Evolutionary conservation across 2,329 filamentous ascomycete species (phyloP).

Genomic region (Nigrospora sphaerica): DNA sequence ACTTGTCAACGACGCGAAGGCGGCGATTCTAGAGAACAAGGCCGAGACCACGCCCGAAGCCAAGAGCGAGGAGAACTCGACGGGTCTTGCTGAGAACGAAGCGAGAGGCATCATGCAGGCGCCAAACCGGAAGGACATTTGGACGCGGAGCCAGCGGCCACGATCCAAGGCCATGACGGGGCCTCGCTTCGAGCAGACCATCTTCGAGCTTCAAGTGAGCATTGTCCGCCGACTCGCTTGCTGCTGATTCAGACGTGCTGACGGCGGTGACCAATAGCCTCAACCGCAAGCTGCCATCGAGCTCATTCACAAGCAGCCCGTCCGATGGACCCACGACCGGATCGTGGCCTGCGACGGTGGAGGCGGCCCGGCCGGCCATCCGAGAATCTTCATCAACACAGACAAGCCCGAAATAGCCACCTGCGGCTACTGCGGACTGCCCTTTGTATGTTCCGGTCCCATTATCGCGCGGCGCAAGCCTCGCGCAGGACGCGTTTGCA

Average conservation of each 20-base stretch:
- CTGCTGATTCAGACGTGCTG: conserved; percentile 12
- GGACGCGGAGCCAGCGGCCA: conserved; percentile 81
- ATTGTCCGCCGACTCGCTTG: not conserved
- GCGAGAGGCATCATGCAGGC: conserved; percentile 60
- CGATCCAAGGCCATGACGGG: conserved; percentile 82
- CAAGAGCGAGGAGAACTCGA: conserved; percentile 31
- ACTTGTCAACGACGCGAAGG: conserved; percentile 29
- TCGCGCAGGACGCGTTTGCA: too few relatives aligned
- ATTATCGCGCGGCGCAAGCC: not conserved
- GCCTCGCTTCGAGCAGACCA: conserved; percentile 94
- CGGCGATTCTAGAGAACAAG: conserved; percentile 30
- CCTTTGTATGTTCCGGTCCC: conserved; percentile 63
- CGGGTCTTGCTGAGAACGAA: conserved; percentile 29
- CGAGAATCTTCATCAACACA: conserved; percentile 92
- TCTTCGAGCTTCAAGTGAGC: conserved; percentile 82
- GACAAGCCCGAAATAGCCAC: conserved; percentile 90
- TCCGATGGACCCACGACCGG: conserved; percentile 80
- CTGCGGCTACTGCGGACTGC: conserved; percentile 90
- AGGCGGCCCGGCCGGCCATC: conserved; percentile 83
- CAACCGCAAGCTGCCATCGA: conserved; percentile 86
- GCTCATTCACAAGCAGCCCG: conserved; percentile 91
- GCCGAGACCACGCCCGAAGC: conserved; percentile 33
- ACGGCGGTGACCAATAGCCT: conserved; percentile 50
- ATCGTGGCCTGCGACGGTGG: conserved; percentile 87
- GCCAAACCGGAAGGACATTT: conserved; percentile 74